Conservation (phyloP, 169 alveolate genomes). For the Plasmodium berghei region DNA sequence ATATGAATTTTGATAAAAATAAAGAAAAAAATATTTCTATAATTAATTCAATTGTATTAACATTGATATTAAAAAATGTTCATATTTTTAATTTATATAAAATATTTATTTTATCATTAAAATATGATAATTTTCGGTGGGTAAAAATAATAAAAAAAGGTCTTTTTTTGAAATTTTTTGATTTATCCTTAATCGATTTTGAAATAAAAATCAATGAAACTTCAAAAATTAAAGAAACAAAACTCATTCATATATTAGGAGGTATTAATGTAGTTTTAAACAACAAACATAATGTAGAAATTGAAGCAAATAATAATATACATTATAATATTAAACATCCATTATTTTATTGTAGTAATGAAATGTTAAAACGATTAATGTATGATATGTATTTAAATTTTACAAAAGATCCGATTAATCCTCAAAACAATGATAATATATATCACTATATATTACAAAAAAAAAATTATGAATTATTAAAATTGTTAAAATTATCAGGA, state of each 20-base stretch:
- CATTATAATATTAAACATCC: constrained; percentile 71
- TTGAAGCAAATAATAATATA: not conserved
- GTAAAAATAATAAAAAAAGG: constrained; percentile 78
- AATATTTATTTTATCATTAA: constrained; percentile 77
- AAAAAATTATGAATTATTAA: constrained; percentile 70
- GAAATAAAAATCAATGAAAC: constrained; percentile 11
- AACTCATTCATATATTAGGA: not conserved
- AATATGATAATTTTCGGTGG: constrained; percentile 82
- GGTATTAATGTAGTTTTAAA: not conserved
- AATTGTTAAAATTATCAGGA: constrained; percentile 74
- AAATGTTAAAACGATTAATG: constrained; percentile 29
- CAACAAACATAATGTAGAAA: not conserved
- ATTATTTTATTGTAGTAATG: constrained; percentile 62
- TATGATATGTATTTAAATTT: constrained; percentile 74
- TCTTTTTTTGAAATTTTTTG: constrained; percentile 77
- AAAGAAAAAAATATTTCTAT: constrained; percentile 25
- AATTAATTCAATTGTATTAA: constrained; percentile 75
- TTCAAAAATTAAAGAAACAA: constrained; percentile 75
- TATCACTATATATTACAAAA: constrained; percentile 81
- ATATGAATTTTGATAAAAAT: constrained; percentile 54
- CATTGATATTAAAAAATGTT: constrained; percentile 75
- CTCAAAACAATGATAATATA: constrained; percentile 79
- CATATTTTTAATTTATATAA: constrained; percentile 80
- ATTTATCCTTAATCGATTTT: constrained; percentile 76
- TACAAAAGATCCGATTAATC: constrained; percentile 75